Evolutionary conservation across 2,329 filamentous ascomycete genomes (phyloP), one percentile per base, ranked within the genome.

Genomic region (Tolypocladium pustulatum): DNA sequence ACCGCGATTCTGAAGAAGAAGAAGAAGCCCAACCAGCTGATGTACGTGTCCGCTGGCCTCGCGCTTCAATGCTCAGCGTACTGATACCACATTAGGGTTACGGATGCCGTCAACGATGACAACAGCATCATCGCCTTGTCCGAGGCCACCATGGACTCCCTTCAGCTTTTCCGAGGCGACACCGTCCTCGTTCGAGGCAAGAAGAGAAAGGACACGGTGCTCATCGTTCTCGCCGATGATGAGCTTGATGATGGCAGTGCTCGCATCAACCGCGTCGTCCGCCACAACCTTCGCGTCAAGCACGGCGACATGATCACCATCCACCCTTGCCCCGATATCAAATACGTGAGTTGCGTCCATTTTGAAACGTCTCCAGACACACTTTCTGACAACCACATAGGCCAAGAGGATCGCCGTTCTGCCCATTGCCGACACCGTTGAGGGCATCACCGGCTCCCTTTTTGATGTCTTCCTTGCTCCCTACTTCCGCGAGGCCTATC

Each of bases 21-120:
- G 89, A 99, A 99, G 92, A 99, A 99, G 90, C 92, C 92, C 69
- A 99, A 99, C 79, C 95, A 93, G 72, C 79, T 99, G 75, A 96
- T 99, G 91, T 96, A 82, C 75, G 87, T 75, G 51, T 36, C 57
- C 40, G 17, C 30, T 17, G 9, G 20, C 22, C n/a, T 17, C 15
- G 17, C 36, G 17, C 4, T 56, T n/a, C 57, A 27, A 25, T 4
- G 37, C 52, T 34, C 17, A 59, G 41, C 63, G 61, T 63, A 61
- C 61, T 72, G 55, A 69, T 63, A 55, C 8, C 46, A n/a, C 55
- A 56, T 46, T 70, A 96, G 91, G 80, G 94, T 99, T 65, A 97
- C 94, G 71, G 95, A 99, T 84, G 92, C 94, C 75, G 85, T 90
- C 70, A 99, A 96, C 78, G 94, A 99, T 88, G 94, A 99, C 80